phyloP scores from a whole-genome alignment of 768 basidiomycete genomes.

The Suillus sp. region DNA sequence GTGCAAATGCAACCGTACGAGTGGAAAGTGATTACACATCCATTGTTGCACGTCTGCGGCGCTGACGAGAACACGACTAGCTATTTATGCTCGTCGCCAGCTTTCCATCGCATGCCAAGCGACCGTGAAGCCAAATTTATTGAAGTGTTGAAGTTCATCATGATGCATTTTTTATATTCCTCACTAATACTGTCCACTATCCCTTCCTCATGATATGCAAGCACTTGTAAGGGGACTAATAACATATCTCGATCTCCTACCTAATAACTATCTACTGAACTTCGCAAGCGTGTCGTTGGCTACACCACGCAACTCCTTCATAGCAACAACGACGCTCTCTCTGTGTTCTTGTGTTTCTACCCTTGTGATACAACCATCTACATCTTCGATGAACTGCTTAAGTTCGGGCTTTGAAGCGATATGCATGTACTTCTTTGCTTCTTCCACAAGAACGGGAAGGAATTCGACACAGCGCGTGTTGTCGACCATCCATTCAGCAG shows the following conservation, averaged over 20 bases:
- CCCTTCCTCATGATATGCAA: too few relatives aligned
- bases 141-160: too few relatives aligned
- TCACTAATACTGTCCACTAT: not conserved
- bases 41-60: too few relatives aligned
- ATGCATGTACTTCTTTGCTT: not conserved
- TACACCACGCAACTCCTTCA: not conserved
- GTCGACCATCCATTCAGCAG: rapidly evolving
- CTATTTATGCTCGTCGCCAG: too few relatives aligned
- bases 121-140: not conserved
- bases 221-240: too few relatives aligned
- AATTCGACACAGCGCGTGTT: not conserved
- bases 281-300: not conserved
- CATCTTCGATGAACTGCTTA: not conserved
- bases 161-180: not conserved
- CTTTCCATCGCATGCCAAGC: not conserved
- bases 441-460: not conserved
- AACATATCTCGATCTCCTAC: too few relatives aligned
- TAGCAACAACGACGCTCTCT: not conserved
- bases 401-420: not conserved
- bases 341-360: not conserved
- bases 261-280: not conserved
- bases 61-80: too few relatives aligned
- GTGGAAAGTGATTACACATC: too few relatives aligned
- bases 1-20: not conserved
- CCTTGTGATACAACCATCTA: not conserved